Evolutionary conservation across 208 protist species (phyloP).

Genomic region (Tritrichomonas musculus): DNA sequence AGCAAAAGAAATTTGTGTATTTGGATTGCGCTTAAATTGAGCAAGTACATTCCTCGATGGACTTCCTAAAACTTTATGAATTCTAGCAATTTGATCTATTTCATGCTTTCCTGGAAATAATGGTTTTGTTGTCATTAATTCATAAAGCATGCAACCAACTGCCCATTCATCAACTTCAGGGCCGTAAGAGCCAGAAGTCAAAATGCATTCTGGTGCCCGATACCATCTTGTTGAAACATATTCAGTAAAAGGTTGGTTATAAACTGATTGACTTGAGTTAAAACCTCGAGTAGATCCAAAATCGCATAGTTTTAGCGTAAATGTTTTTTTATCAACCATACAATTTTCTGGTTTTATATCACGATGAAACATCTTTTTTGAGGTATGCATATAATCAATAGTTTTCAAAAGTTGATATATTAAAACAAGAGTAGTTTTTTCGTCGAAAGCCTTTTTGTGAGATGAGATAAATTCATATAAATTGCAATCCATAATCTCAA

Average conservation of each 20-base stretch:
- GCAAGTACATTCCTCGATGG: background rate
- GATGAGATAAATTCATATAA: constrained; percentile 74
- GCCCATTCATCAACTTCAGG: constrained; percentile 2
- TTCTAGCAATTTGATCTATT: background rate
- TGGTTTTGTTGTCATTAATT: background rate
- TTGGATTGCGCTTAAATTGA: constrained; percentile 12
- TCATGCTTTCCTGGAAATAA: constrained; percentile 29
- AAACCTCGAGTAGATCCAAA: constrained; percentile 71
- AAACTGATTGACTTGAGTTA: constrained; percentile 58
- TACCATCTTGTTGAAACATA: constrained; percentile 78
- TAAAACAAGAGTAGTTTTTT: background rate
- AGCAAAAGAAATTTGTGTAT: background rate
- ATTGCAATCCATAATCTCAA: constrained; percentile 89
- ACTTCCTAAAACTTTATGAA: background rate
- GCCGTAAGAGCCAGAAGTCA: constrained; percentile 41
- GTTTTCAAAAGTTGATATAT: background rate
- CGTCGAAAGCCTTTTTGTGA: background rate
- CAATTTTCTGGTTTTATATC: constrained; percentile 92
- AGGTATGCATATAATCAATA: constrained; percentile 16
- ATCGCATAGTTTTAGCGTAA: constrained; percentile 81
- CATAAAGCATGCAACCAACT: constrained; percentile 23
- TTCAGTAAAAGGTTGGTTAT: constrained; percentile 67
- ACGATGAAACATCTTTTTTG: constrained; percentile 72
- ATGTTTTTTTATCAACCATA: constrained; percentile 58
- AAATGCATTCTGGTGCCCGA: constrained; percentile 69